Base-by-base conservation (phyloP, 1,284 basidiomycete genomes). In the Cutaneotrichosporon daszewskae region DNA sequence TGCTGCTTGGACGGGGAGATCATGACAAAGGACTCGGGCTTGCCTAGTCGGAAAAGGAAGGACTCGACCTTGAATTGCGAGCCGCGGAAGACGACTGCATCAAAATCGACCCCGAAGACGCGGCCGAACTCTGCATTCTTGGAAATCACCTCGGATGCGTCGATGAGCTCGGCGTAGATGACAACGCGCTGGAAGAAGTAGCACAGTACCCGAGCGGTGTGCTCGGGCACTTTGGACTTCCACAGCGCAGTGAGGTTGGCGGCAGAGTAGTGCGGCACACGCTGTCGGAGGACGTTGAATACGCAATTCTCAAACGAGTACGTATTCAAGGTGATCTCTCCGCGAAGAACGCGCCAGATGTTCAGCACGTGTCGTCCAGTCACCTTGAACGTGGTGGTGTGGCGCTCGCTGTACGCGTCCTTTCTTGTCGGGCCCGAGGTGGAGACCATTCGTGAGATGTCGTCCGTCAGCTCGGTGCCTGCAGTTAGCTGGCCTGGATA, bases 21-120 rank as follows among this genome's bases (percentile, higher is more conserved):
- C 7, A 96, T 73, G 29, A 95, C 79, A 58, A 89, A 91, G 55
- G 80, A 87, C 65, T 97, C 94, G 1, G 92, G 91, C 71, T 98
- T 98, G n/a, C 89, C 87, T 38, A 98, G 90, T 19, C 91, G 82
- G 67, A 95, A 90, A 83, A 98, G 85, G 72, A 98, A 94, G 0
- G 90, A 91, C 73, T 98, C 94, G 17, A 98, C 94, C 72, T 97
- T 97, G 76, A 90, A 97, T 59, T 98, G 94, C 3, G 89, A 94
- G 1, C 94, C 94, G 24, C 95, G 81, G 54, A 82, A 90, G 47
- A 96, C 80, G 32, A 97, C 92, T 1, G 91, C 95, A 63, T 85
- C 88, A 66, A 97, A 97, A 70, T 98, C 94, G 37, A 98, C 84
- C 0, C 94, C 94, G 57, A 96, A 96, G 12, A 97, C 87, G 12